A percentile compares a stretch with the other conserved stretches of the same genome.
Conservation (phyloP, 345 rosid species). For the Linum trigynum region DNA sequence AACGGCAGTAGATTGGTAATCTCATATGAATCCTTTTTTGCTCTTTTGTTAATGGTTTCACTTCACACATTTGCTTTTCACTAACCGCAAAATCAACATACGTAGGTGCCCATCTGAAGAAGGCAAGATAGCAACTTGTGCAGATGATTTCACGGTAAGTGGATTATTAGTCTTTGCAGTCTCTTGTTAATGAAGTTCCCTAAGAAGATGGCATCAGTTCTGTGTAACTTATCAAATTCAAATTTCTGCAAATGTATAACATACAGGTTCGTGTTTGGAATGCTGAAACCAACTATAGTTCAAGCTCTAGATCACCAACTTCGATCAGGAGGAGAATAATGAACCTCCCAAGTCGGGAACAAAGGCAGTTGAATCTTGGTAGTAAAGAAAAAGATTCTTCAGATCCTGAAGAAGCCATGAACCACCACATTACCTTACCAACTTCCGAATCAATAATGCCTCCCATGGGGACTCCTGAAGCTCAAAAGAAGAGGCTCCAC, state of each 20-base stretch:
- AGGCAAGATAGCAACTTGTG: slow-evolving; percentile 64
- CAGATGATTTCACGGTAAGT: slow-evolving; percentile 82
- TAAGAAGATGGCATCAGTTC: background rate
- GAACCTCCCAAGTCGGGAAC: slow-evolving; percentile 45
- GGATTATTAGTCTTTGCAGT: background rate
- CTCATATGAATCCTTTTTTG: background rate
- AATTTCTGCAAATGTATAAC: background rate
- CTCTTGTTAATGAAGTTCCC: background rate
- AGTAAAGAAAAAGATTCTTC: slow-evolving; percentile 1
- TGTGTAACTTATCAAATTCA: background rate
- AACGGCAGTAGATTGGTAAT: slow-evolving; percentile 84
- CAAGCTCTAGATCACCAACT: slow-evolving; percentile 36
- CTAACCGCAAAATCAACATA: slow-evolving; percentile 1
- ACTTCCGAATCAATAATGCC: slow-evolving; percentile 15
- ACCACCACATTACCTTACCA: slow-evolving; percentile 17
- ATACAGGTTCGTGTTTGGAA: slow-evolving; percentile 67
- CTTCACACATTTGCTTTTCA: background rate
- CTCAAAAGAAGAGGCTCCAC: slow-evolving; percentile 29
- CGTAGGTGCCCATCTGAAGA: slow-evolving; percentile 56
- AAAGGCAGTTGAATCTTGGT: slow-evolving; percentile 8
- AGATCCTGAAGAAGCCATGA: slow-evolving; percentile 9
- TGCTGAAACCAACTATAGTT: slow-evolving; percentile 31
- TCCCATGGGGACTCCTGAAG: slow-evolving; percentile 42
- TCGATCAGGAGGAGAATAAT: slow-evolving; percentile 60
- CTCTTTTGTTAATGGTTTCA: background rate